phyloP scores from a whole-genome alignment of 352 stramenopile genomes.

The Phytophthora megakarya region DNA sequence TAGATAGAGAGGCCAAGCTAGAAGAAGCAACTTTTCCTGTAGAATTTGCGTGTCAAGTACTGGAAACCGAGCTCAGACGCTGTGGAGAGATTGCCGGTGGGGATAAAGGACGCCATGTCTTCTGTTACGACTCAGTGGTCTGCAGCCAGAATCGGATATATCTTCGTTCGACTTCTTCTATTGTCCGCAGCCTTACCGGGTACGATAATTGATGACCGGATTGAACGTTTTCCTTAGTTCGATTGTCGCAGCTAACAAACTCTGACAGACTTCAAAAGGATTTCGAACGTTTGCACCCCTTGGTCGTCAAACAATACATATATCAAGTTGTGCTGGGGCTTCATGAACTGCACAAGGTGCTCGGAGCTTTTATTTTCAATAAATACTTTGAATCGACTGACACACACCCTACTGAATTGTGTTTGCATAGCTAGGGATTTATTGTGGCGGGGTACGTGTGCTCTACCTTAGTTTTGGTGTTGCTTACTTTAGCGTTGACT shows the following conservation, averaged over 20 bases:
- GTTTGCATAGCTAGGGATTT: conserved; percentile 24
- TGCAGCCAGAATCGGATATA: conserved; percentile 22
- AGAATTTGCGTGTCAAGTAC: conserved; percentile 4
- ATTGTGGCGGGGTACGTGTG: conserved; percentile 45
- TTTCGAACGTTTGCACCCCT: conserved; percentile 46
- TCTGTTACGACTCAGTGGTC: conserved; percentile 32
- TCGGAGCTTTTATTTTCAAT: background rate
- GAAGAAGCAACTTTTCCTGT: background rate
- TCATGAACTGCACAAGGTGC: conserved; percentile 43
- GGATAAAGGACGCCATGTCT: conserved; percentile 20
- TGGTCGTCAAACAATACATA: conserved; percentile 42
- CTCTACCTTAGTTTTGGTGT: background rate
- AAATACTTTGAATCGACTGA: background rate
- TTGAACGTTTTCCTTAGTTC: background rate
- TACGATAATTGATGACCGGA: background rate
- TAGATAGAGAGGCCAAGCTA: background rate
- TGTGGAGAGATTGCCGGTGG: background rate
- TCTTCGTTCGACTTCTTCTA: conserved; percentile 23
- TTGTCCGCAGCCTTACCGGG: conserved; percentile 24
- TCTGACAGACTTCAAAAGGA: conserved; percentile 33
- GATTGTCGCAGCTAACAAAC: background rate
- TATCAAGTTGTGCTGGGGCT: conserved; percentile 37
- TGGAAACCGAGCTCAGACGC: conserved; percentile 24
- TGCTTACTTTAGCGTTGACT: too few species aligned
- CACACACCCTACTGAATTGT: background rate